These are phyloP conservation scores for Fragaria iinumae DNA, from an alignment of 306 rosid genomes.

Conservation along the genomic window DNA sequence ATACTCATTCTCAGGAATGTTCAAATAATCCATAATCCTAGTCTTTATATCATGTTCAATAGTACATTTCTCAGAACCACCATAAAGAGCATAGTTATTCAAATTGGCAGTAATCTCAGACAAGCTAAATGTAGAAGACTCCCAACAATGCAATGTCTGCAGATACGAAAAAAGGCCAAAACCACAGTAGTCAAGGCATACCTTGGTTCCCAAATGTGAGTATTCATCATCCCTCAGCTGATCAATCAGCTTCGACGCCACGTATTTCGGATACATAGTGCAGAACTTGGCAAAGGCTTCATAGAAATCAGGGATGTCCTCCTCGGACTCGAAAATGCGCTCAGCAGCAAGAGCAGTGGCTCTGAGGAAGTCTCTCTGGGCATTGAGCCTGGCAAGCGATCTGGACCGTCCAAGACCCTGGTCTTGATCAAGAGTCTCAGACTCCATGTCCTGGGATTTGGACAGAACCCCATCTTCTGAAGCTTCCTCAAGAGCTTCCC, in stretches of 20 bases:
- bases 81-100: slow-evolving; percentile 89
- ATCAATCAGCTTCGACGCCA: slow-evolving; percentile 69
- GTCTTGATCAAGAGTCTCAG: slow-evolving; percentile 52
- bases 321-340: slow-evolving; percentile 55
- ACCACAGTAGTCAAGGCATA: slow-evolving; percentile 93
- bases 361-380: slow-evolving; percentile 72
- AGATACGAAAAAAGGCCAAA: slow-evolving; percentile 87
- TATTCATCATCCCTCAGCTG: slow-evolving; percentile 71
- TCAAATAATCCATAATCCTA: slow-evolving; percentile 86
- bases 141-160: slow-evolving; percentile 88
- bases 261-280: slow-evolving; percentile 73
- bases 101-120: slow-evolving; percentile 93
- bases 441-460: slow-evolving; percentile 75
- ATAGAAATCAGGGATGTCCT: slow-evolving; percentile 57
- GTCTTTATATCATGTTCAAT: slow-evolving; percentile 78
- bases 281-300: slow-evolving; percentile 79
- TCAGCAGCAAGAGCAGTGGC: slow-evolving; percentile 84
- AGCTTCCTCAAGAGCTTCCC: slow-evolving; percentile 98
- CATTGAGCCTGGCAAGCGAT: slow-evolving; percentile 72
- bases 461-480: slow-evolving; percentile 84
- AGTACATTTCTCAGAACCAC: slow-evolving; percentile 84
- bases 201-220: slow-evolving; percentile 67
- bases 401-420: slow-evolving; percentile 69
- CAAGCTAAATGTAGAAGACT: slow-evolving; percentile 87
- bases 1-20: slow-evolving; percentile 90